These are phyloP conservation scores for Neodidymelliopsis sp. DNA, from an alignment of 2,329 filamentous ascomycete genomes.

Conservation along the genomic window DNA sequence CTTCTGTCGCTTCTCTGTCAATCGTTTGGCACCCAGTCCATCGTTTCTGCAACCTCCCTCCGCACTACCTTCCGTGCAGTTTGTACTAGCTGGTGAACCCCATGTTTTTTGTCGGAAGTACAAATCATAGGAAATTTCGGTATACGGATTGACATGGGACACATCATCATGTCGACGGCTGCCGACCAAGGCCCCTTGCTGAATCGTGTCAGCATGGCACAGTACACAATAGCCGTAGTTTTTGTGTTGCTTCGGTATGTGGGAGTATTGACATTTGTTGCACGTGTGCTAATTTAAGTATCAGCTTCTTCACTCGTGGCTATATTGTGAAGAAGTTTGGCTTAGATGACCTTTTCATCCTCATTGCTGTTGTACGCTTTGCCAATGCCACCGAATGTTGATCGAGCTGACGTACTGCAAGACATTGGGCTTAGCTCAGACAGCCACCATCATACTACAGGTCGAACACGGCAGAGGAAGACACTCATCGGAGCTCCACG, in stretches of 20 bases:
- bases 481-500: conserved; percentile 26
- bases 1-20: conserved; percentile 2
- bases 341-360: conserved; percentile 37
- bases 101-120: conserved; percentile 20
- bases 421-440: conserved; percentile 35
- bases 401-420: not conserved
- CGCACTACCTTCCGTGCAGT: not conserved
- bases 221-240: conserved; percentile 30
- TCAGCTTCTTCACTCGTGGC: conserved; percentile 35
- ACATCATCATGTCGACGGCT: conserved; percentile 26
- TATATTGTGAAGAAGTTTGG: conserved; percentile 37
- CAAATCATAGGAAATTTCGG: conserved; percentile 10
- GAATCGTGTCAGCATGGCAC: conserved; percentile 32
- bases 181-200: conserved; percentile 32
- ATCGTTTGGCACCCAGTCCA: not conserved
- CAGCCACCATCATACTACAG: conserved; percentile 34
- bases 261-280: conserved; percentile 10
- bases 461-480: conserved; percentile 35
- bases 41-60: not conserved
- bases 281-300: too few species aligned
- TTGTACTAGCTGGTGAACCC: conserved; percentile 3
- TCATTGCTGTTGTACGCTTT: conserved; percentile 29
- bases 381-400: not conserved
- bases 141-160: conserved; percentile 27
- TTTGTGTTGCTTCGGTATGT: conserved; percentile 36